A percentile compares a stretch with the other conserved stretches of the same genome.
Conservation (phyloP, 352 stramenopile species). For the Pythium inflatum region DNA sequence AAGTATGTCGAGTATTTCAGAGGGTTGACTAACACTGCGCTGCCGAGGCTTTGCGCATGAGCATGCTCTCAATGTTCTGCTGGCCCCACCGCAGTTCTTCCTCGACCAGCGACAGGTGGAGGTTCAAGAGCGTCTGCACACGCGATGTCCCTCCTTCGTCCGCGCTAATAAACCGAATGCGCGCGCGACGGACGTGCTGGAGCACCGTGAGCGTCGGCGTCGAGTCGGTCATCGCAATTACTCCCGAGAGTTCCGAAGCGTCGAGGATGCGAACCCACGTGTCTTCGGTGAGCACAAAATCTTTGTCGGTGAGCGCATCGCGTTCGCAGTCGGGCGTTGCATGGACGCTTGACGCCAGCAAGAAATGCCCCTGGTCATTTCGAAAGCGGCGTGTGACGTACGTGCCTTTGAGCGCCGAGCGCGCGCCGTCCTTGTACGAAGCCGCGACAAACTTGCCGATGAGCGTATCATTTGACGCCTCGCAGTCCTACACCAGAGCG, state of each 20-base stretch:
- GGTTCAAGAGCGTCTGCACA: not conserved
- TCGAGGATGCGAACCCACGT: slow-evolving; percentile 15
- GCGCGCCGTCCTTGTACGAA: not conserved
- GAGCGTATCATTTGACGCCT: not conserved
- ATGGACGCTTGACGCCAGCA: slow-evolving; percentile 1
- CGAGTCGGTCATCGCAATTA: not conserved
- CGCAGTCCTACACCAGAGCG: too few relatives aligned
- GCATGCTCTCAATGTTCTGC: slow-evolving; percentile 9
- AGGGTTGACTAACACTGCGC: too few relatives aligned
- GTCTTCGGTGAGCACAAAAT: slow-evolving; percentile 11
- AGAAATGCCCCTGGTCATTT: slow-evolving; percentile 14
- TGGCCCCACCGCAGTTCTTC: slow-evolving; percentile 12
- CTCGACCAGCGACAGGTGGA: slow-evolving; percentile 11
- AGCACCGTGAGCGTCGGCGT: slow-evolving; percentile 8
- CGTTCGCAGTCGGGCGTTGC: not conserved
- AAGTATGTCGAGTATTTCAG: too few relatives aligned
- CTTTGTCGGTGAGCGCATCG: not conserved
- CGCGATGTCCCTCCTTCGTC: not conserved
- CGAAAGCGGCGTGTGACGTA: slow-evolving; percentile 1
- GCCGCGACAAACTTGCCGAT: not conserved
- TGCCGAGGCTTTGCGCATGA: slow-evolving; percentile 8
- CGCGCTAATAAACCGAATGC: not conserved
- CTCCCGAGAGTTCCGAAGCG: not conserved
- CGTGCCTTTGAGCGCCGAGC: slow-evolving; percentile 2
- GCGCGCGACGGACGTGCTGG: slow-evolving; percentile 14